Conservation (phyloP, 2,329 filamentous ascomycete species). For the Zymoseptoria passerinii region DNA sequence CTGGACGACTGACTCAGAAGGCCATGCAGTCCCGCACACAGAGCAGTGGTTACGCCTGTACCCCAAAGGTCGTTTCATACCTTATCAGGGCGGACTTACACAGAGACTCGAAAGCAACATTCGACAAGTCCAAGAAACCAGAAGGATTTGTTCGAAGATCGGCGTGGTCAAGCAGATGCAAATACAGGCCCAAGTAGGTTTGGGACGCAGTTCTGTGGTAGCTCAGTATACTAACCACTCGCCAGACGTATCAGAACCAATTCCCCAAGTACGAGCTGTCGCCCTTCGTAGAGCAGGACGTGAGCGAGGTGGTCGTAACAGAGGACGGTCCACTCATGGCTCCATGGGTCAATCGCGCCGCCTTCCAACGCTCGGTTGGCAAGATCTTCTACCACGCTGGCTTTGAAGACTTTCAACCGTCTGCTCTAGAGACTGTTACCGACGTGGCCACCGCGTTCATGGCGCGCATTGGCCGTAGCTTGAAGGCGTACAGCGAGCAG, state of each 20-base stretch:
- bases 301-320: slow-evolving; percentile 79
- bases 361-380: slow-evolving; percentile 80
- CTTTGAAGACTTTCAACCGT: slow-evolving; percentile 95
- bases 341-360: slow-evolving; percentile 69
- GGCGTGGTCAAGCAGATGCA: slow-evolving; percentile 99
- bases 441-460: slow-evolving; percentile 89
- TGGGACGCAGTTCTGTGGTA: neutral
- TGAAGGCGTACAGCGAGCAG: slow-evolving; percentile 74
- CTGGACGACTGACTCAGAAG: slow-evolving; percentile 86
- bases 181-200: slow-evolving; percentile 77
- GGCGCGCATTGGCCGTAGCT: slow-evolving; percentile 67
- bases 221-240: neutral
- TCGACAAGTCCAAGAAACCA: slow-evolving; percentile 89
- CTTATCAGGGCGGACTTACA: slow-evolving; percentile 64
- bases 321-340: slow-evolving; percentile 86
- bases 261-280: slow-evolving; percentile 93
- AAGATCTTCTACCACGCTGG: slow-evolving; percentile 95
- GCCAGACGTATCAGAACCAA: slow-evolving; percentile 88
- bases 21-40: slow-evolving; percentile 77
- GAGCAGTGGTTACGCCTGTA: slow-evolving; percentile 77
- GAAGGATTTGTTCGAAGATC: slow-evolving; percentile 93
- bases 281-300: slow-evolving; percentile 78
- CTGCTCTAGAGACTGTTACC: slow-evolving; percentile 80
- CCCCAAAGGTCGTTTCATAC: slow-evolving; percentile 63
- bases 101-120: slow-evolving; percentile 85